These are phyloP conservation scores for Leptodontidium sp. DNA, from an alignment of 2,329 filamentous ascomycete genomes.

Conservation along the genomic window DNA sequence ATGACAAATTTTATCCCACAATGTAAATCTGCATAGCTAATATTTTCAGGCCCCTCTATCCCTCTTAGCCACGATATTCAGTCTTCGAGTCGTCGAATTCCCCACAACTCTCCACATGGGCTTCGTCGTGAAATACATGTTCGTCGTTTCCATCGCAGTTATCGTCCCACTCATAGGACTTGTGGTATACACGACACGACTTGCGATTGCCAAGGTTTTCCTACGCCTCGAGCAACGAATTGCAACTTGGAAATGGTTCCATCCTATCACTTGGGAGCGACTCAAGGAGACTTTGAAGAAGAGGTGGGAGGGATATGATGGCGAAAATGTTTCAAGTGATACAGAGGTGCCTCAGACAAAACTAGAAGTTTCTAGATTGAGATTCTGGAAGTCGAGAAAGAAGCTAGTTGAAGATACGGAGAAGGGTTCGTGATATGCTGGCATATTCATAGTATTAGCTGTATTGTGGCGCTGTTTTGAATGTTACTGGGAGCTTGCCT, in stretches of 20 bases:
- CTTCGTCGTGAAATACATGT: slow-evolving; percentile 28
- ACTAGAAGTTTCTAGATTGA: not conserved
- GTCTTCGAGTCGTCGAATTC: slow-evolving; percentile 23
- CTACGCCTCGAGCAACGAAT: not conserved
- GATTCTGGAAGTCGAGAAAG: slow-evolving; percentile 4
- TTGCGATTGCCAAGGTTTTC: slow-evolving; percentile 9
- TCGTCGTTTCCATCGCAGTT: slow-evolving; percentile 26
- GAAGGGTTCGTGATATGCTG: not conserved
- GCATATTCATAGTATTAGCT: no score
- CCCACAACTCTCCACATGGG: slow-evolving; percentile 16
- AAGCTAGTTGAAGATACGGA: not conserved
- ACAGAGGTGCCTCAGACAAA: not conserved
- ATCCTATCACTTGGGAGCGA: not conserved
- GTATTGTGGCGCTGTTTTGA: no score
- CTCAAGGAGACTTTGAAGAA: not conserved
- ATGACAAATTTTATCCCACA: slow-evolving; percentile 30
- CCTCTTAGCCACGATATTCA: slow-evolving; percentile 27
- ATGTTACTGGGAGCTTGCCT: no score
- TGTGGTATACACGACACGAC: slow-evolving; percentile 26
- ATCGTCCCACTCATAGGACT: slow-evolving; percentile 26
- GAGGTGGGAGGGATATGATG: not conserved
- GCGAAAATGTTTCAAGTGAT: slow-evolving; percentile 2
- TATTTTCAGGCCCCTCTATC: slow-evolving; percentile 26
- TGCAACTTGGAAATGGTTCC: not conserved
- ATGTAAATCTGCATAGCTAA: not conserved